A percentile compares a stretch with the other conserved stretches of the same genome.
These are phyloP conservation scores for Grifola frondosa DNA, from an alignment of 1,284 basidiomycete genomes.

Conservation along the genomic window DNA sequence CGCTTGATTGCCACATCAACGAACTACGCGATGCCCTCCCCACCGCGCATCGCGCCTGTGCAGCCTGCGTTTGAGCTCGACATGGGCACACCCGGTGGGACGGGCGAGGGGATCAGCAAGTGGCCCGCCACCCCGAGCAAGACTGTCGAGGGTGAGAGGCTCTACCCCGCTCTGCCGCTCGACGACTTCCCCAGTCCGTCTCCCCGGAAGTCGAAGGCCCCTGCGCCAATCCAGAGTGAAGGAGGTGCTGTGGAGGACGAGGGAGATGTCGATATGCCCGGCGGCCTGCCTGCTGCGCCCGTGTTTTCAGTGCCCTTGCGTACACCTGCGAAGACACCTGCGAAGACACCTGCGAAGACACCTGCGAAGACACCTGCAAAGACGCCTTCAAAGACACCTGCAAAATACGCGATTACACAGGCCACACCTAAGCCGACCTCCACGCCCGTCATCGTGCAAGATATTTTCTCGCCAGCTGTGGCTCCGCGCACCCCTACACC, in stretches of 20 bases:
- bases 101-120: constrained; percentile 32
- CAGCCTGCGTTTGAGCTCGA: constrained; percentile 65
- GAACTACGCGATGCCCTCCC: constrained; percentile 27
- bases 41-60: constrained; percentile 63
- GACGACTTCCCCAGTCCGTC: constrained; percentile 33
- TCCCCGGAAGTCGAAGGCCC: no score
- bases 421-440: constrained; percentile 21
- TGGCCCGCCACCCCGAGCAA: constrained; percentile 46
- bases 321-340: constrained; percentile 19
- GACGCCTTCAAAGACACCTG: constrained; percentile 4
- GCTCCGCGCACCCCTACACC: constrained; percentile 15
- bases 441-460: constrained; percentile 29
- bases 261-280: constrained; percentile 33
- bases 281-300: constrained; percentile 26
- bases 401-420: neutral
- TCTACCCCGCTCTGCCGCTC: constrained; percentile 47
- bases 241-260: neutral
- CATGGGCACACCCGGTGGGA: constrained; percentile 50
- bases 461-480: constrained; percentile 42
- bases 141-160: constrained; percentile 1
- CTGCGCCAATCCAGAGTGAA: constrained; percentile 11
- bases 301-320: constrained; percentile 11
- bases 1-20: constrained; percentile 52
- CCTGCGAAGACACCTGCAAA: constrained; percentile 2
- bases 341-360: constrained; percentile 8